Conservation (phyloP, 305 asterid species). For the Solanum hybrid region DNA sequence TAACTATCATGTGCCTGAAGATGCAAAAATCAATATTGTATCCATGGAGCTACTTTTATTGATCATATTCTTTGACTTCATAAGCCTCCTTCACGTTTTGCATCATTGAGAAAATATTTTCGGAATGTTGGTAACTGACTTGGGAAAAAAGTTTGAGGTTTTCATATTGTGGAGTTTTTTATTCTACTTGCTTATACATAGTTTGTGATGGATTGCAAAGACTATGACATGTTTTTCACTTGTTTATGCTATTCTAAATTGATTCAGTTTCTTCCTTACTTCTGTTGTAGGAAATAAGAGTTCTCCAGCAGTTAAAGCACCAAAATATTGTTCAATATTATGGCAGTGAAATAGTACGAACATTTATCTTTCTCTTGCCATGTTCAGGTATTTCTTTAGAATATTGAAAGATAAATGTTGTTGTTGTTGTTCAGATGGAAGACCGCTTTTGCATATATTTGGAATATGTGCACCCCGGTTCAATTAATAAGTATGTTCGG, state of each 20-base stretch:
- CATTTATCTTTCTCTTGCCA: background rate
- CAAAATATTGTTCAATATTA: slow-evolving; percentile 78
- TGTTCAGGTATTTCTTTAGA: background rate
- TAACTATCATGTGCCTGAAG: background rate
- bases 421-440: slow-evolving; percentile 40
- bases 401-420: slow-evolving; percentile 12
- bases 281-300: slow-evolving; percentile 58
- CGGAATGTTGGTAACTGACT: background rate
- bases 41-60: background rate
- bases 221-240: background rate
- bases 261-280: slow-evolving; percentile 9
- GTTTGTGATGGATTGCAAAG: background rate
- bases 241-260: slow-evolving; percentile 4
- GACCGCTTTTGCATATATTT: slow-evolving; percentile 84
- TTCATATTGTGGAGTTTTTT: background rate
- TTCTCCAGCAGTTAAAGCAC: slow-evolving; percentile 64
- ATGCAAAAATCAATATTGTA: background rate
- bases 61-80: background rate
- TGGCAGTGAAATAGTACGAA: slow-evolving; percentile 68
- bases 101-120: background rate
- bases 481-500: slow-evolving; percentile 53
- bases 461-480: slow-evolving; percentile 93
- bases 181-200: background rate
- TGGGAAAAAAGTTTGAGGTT: background rate
- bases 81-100: background rate